Conservation (phyloP, 176 grass and related monocot genomes). For the Dactylis glomerata region DNA sequence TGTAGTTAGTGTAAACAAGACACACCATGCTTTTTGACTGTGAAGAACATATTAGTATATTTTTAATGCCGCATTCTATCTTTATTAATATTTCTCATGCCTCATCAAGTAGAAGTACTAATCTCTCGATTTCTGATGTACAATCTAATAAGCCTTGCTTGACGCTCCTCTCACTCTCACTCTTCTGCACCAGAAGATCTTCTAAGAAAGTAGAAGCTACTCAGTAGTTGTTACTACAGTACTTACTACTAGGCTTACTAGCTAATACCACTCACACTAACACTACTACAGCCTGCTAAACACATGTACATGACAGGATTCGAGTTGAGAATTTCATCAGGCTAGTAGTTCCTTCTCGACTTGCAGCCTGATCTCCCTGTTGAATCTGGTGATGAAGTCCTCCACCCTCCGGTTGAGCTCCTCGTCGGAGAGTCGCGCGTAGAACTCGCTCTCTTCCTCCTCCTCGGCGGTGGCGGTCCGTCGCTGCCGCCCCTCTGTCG, state of each 20-base stretch:
- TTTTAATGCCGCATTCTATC: background rate
- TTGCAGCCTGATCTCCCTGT: slow-evolving; percentile 75
- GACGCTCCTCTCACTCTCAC: slow-evolving; percentile 22
- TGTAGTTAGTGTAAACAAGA: background rate
- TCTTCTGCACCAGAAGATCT: slow-evolving; percentile 21
- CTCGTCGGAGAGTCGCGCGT: slow-evolving; percentile 70
- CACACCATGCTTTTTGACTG: background rate
- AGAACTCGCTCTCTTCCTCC: slow-evolving; percentile 53
- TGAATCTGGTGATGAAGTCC: slow-evolving; percentile 91
- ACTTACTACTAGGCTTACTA: background rate
- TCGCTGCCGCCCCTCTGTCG: slow-evolving; percentile 18
- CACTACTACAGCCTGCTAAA: background rate
- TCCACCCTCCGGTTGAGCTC: slow-evolving; percentile 85
- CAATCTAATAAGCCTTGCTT: background rate
- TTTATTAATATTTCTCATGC: slow-evolving; percentile 9
- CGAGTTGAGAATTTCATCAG: background rate
- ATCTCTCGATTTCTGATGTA: background rate
- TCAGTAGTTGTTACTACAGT: background rate
- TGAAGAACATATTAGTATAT: background rate
- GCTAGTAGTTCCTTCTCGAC: slow-evolving; percentile 42
- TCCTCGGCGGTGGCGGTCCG: background rate
- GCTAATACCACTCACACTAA: background rate
- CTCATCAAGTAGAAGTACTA: background rate
- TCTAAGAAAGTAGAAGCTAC: slow-evolving; percentile 5
- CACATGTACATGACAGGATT: background rate